These are phyloP conservation scores for Hymenoscyphus salicellus DNA, from an alignment of 2,329 filamentous ascomycete genomes.

Conservation along the genomic window DNA sequence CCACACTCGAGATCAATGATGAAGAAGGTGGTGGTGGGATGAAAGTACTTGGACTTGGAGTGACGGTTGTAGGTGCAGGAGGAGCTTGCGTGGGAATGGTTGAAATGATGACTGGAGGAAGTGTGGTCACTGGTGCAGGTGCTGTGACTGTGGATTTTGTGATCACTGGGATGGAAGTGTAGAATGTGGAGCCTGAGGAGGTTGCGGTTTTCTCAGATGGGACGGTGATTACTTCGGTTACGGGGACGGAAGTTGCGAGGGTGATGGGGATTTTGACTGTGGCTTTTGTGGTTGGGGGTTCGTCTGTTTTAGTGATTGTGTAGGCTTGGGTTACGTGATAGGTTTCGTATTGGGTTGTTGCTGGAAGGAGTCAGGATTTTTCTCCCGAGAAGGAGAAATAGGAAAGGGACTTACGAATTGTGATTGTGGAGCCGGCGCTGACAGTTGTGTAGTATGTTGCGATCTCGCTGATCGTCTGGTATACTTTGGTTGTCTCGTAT, in stretches of 20 bases:
- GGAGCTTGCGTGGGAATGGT: neutral
- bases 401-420: slow-evolving; percentile 30
- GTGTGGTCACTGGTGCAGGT: slow-evolving; percentile 10
- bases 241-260: slow-evolving; percentile 22
- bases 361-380: slow-evolving; percentile 21
- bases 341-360: slow-evolving; percentile 44
- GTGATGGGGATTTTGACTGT: slow-evolving; percentile 28
- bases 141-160: slow-evolving; percentile 13
- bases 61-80: neutral
- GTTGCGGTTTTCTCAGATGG: slow-evolving; percentile 28
- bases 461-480: slow-evolving; percentile 41
- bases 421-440: slow-evolving; percentile 42
- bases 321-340: slow-evolving; percentile 40
- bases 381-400: neutral
- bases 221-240: slow-evolving; percentile 26
- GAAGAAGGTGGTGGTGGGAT: neutral
- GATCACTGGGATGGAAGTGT: slow-evolving; percentile 15
- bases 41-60: neutral
- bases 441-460: slow-evolving; percentile 42
- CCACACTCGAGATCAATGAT: neutral
- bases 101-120: neutral
- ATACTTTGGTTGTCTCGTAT: slow-evolving; percentile 36
- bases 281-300: slow-evolving; percentile 26
- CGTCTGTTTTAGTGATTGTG: slow-evolving; percentile 26
- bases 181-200: slow-evolving; percentile 12